A percentile compares a stretch with the other conserved stretches of the same genome.
Evolutionary conservation across 2,329 filamentous ascomycete species (phyloP).

Genomic region (Phyllosticta citriasiana): DNA sequence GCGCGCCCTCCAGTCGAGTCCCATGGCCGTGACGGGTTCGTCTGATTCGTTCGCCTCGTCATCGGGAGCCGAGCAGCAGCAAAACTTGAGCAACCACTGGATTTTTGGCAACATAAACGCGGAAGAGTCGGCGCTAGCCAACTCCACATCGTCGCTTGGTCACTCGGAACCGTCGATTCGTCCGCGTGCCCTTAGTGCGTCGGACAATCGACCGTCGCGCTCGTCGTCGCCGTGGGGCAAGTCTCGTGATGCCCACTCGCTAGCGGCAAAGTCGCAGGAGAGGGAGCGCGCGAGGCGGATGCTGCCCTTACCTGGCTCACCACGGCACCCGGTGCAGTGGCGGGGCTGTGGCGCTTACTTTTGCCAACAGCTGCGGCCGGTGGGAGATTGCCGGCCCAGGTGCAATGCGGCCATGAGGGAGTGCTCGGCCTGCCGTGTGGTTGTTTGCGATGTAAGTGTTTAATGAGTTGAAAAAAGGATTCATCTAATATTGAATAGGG

Average conservation of each 20-base stretch:
- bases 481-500: slow-evolving; percentile 14
- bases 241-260: slow-evolving; percentile 4
- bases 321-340: slow-evolving; percentile 34
- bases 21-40: background rate
- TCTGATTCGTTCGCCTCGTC: slow-evolving; percentile 1
- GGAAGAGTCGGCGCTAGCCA: background rate
- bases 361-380: slow-evolving; percentile 28
- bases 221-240: slow-evolving; percentile 19
- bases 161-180: slow-evolving; percentile 20
- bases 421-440: slow-evolving; percentile 29
- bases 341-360: slow-evolving; percentile 34
- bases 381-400: slow-evolving; percentile 28
- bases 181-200: slow-evolving; percentile 28
- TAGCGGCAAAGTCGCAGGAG: slow-evolving; percentile 16
- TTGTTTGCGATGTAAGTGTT: slow-evolving; percentile 31
- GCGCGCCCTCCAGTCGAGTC: background rate
- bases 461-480: slow-evolving; percentile 11
- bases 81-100: background rate
- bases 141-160: background rate
- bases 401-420: slow-evolving; percentile 28
- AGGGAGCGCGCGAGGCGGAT: slow-evolving; percentile 1
- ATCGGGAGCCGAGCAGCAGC: background rate
- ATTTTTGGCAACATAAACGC: background rate
- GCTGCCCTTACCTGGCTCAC: slow-evolving; percentile 29
- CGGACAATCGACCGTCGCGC: slow-evolving; percentile 25